These are phyloP conservation scores for Puccinia novopanici DNA, from an alignment of 1,284 basidiomycete genomes.

Conservation along the genomic window DNA sequence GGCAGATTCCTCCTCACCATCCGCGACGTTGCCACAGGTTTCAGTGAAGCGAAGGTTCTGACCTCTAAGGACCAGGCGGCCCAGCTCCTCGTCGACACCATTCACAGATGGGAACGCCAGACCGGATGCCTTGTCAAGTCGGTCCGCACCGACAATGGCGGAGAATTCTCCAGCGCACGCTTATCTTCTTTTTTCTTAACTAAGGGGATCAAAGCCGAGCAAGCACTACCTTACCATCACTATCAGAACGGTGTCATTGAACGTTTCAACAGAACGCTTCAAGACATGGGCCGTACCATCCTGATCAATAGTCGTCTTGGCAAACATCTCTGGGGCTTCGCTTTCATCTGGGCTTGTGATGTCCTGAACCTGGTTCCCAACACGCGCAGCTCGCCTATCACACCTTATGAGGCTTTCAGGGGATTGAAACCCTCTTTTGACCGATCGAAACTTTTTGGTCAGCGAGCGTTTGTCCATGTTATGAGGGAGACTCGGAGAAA, in stretches of 20 bases:
- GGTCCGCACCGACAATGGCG: too few relatives aligned
- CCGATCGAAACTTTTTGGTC: neutral
- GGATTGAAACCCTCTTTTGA: neutral
- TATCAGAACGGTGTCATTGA: too few relatives aligned
- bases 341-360: neutral
- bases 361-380: conserved; percentile 1
- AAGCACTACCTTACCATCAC: too few relatives aligned
- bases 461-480: neutral
- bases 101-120: neutral
- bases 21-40: too few relatives aligned
- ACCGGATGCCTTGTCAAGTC: too few relatives aligned
- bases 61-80: neutral
- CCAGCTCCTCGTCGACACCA: neutral
- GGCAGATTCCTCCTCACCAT: too few relatives aligned
- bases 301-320: neutral
- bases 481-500: neutral
- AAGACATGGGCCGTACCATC: too few relatives aligned
- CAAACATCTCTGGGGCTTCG: too few relatives aligned
- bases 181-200: too few relatives aligned
- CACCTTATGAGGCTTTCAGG: neutral
- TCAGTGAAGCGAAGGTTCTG: neutral
- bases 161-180: too few relatives aligned
- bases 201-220: too few relatives aligned
- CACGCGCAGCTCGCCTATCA: neutral
- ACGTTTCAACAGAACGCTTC: too few relatives aligned